Evolutionary conservation across 2,329 filamentous ascomycete species (phyloP).

Genomic region (Drechslerella stenobrocha): DNA sequence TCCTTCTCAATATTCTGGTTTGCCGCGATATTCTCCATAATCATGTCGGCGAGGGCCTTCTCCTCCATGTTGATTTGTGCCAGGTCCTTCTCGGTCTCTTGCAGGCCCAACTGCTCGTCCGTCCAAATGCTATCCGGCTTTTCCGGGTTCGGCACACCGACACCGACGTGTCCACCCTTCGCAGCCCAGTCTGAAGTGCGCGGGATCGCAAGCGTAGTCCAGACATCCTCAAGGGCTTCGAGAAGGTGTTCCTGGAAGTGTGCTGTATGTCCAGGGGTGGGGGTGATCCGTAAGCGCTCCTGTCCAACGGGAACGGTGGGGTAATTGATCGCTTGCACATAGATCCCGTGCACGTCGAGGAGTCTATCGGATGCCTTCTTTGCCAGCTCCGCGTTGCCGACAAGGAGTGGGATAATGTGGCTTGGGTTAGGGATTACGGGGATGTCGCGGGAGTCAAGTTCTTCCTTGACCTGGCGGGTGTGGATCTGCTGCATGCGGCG

Average conservation of each 20-base stretch:
- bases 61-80: conserved; percentile 26
- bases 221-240: conserved; percentile 80
- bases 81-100: conserved; percentile 59
- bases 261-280: conserved; percentile 86
- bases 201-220: conserved; percentile 85
- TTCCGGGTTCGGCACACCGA: conserved; percentile 70
- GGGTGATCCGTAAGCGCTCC: conserved; percentile 92
- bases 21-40: conserved; percentile 27
- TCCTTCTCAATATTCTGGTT: conserved; percentile 5
- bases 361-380: conserved; percentile 91
- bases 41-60: conserved; percentile 26
- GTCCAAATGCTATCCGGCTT: conserved; percentile 76
- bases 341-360: conserved; percentile 85
- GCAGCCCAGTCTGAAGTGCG: conserved; percentile 89
- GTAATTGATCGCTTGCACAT: conserved; percentile 99
- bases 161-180: conserved; percentile 90
- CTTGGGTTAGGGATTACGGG: conserved; percentile 97
- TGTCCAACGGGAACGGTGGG: conserved; percentile 97
- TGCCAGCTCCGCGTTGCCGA: conserved; percentile 89
- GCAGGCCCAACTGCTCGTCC: conserved; percentile 73
- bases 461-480: conserved; percentile 89
- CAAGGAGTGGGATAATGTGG: conserved; percentile 90
- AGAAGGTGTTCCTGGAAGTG: conserved; percentile 85
- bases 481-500: conserved; percentile 92
- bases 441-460: conserved; percentile 76